A percentile compares a stretch with the other conserved stretches of the same genome.
phyloP scores from a whole-genome alignment of 2,329 filamentous ascomycete genomes.

The Epicoccum sorghinum region DNA sequence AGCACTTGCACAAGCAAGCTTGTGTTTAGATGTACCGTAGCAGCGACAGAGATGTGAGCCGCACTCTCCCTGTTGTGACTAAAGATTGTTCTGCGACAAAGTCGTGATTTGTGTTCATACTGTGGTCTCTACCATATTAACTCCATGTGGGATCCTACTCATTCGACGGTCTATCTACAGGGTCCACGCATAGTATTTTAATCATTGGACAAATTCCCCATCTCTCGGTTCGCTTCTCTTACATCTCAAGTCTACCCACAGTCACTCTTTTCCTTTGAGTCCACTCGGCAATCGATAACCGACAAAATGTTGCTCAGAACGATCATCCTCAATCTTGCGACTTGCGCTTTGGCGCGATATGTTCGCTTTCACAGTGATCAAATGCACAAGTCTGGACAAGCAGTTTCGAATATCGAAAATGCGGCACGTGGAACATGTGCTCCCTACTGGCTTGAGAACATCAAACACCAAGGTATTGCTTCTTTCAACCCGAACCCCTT shows the following conservation, averaged over 20 bases:
- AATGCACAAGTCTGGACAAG: too few species aligned
- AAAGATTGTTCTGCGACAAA: background rate
- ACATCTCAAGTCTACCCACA: background rate
- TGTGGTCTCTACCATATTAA: background rate
- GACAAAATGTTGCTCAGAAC: constrained; percentile 19
- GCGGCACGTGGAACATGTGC: constrained; percentile 25
- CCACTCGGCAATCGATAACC: background rate
- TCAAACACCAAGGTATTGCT: constrained; percentile 50
- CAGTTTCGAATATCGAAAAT: constrained; percentile 8
- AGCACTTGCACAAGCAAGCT: background rate
- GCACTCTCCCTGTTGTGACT: constrained; percentile 1
- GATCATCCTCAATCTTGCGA: constrained; percentile 15
- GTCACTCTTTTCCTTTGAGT: constrained; percentile 16
- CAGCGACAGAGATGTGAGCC: background rate
- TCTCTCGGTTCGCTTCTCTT: background rate
- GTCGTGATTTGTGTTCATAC: constrained; percentile 6
- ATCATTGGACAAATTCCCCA: constrained; percentile 10
- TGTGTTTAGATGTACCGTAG: background rate
- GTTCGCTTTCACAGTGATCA: constrained; percentile 14
- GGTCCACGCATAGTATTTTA: background rate
- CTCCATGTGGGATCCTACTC: constrained; percentile 1
- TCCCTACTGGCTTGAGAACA: constrained; percentile 50
- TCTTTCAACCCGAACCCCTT: constrained; percentile 48
- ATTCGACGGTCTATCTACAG: background rate
- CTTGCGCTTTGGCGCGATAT: constrained; percentile 25